These are phyloP conservation scores for Lentinula sp. DNA, from an alignment of 768 basidiomycete species.

Conservation along the genomic window DNA sequence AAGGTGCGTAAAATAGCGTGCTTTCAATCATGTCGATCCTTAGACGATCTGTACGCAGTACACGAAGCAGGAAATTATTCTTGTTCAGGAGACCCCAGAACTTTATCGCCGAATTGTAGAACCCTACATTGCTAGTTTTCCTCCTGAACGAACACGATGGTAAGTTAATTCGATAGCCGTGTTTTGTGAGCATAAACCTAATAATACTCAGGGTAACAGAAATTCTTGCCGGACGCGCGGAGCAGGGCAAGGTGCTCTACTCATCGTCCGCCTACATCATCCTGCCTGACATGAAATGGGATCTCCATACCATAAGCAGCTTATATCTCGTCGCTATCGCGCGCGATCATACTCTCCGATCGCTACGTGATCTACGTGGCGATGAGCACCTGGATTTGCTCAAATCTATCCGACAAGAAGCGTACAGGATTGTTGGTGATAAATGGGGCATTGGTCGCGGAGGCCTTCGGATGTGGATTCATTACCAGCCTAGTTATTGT, in stretches of 20 bases:
- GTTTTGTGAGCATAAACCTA: background rate
- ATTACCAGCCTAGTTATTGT: slow-evolving; percentile 98
- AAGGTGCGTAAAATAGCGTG: slow-evolving; percentile 42
- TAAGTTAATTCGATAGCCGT: slow-evolving; percentile 19
- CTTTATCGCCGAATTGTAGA: slow-evolving; percentile 65
- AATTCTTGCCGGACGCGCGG: slow-evolving; percentile 71
- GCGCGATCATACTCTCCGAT: slow-evolving; percentile 53
- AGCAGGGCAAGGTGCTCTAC: slow-evolving; percentile 67
- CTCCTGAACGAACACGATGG: slow-evolving; percentile 78
- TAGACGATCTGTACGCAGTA: slow-evolving; percentile 41
- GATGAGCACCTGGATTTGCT: slow-evolving; percentile 58
- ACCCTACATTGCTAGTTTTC: slow-evolving; percentile 77
- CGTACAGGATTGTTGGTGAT: slow-evolving; percentile 43
- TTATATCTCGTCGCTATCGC: slow-evolving; percentile 85
- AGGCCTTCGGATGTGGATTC: slow-evolving; percentile 74
- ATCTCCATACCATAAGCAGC: slow-evolving; percentile 62
- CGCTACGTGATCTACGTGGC: slow-evolving; percentile 65
- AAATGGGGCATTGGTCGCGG: slow-evolving; percentile 63
- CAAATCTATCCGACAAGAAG: slow-evolving; percentile 52
- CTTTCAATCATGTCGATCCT: background rate
- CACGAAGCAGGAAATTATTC: slow-evolving; percentile 58
- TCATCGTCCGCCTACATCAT: slow-evolving; percentile 65
- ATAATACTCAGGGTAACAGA: slow-evolving; percentile 65
- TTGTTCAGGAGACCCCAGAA: slow-evolving; percentile 81
- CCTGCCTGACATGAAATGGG: slow-evolving; percentile 98